Base-by-base conservation (phyloP, 2,329 filamentous ascomycete species). In the Lasiodiplodia sp. region DNA sequence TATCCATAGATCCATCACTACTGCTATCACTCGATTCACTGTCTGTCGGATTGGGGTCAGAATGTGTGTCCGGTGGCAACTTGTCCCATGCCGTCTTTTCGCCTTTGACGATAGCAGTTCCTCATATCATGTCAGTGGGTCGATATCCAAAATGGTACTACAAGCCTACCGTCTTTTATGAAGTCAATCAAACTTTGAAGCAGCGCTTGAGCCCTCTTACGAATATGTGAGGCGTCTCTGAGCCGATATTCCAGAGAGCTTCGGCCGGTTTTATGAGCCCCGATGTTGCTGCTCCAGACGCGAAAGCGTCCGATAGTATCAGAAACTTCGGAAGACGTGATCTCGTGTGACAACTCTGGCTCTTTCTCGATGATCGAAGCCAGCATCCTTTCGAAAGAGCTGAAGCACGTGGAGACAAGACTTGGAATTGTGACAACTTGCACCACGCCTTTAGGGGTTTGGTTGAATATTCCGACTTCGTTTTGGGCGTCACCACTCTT, bases 281-380 rank as follows among this genome's bases (percentile, higher is more conserved):
- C 75, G 38, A 77, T 73, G 67, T 79, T 79, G 11, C 75, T 74
- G 10, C 73, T 73, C 78, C 78, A 79, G 0, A 78, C 66, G 38
- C 74, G 74, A 69, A 78, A 77, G n/a, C 76, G 71, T 7, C 74
- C 76, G 16, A 74, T 70, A 34, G 75, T 73, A 53, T 78, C 74
- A 21, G 72, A 52, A 31, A 73, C 63, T 21, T 51, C 38, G 11
- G 16, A 16, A 18, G 53, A 37, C 3, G 12, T 56, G 18, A 56
- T 56, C n/a, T 56, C 53, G 4, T 56, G 7, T 14, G 53, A 56
- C 7, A 21, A 37, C 0, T 56, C 10, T 21, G 21, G 28, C 10
- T 25, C 28, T n/a, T 6, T 11, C 14, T 34, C 67, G 37, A 53
- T 69, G 34, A 12, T 57, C 51, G 7, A 75, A 53, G 47, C 75